Evolutionary conservation across 148 eudicot genomes (phyloP).

Genomic region (Camellia sinensis): DNA sequence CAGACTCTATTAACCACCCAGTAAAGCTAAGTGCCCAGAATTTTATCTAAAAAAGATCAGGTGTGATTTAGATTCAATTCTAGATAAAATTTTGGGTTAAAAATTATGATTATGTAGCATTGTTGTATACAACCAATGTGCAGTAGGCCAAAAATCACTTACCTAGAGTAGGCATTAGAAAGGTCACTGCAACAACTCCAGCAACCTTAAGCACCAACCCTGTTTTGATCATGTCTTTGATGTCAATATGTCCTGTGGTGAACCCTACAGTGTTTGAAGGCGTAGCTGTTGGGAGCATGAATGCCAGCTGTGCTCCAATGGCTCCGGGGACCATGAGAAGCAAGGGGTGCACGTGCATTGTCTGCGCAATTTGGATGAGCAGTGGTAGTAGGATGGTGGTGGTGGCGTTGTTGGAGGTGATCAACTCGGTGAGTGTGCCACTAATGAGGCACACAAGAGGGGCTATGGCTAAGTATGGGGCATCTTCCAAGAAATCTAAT

Average conservation of each 20-base stretch:
- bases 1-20: too few relatives aligned
- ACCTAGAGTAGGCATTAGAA: conserved; percentile 93
- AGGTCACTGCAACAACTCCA: conserved; percentile 42
- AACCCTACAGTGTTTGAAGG: conserved; percentile 89
- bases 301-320: conserved; percentile 79
- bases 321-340: conserved; percentile 82
- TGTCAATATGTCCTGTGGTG: conserved; percentile 67
- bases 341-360: conserved; percentile 69
- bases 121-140: too few relatives aligned
- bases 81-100: too few relatives aligned
- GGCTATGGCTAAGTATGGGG: conserved; percentile 73
- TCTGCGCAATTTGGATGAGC: conserved; percentile 63
- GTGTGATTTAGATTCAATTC: too few relatives aligned
- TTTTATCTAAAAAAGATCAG: too few relatives aligned
- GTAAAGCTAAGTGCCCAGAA: too few relatives aligned
- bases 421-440: conserved; percentile 56
- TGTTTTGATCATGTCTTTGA: conserved; percentile 64
- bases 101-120: too few relatives aligned
- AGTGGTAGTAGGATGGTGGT: conserved; percentile 69
- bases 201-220: conserved; percentile 66
- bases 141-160: conserved; percentile 1
- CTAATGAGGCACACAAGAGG: conserved; percentile 63
- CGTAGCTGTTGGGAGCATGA: conserved; percentile 71
- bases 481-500: conserved; percentile 52
- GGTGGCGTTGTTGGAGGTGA: conserved; percentile 85